These are phyloP conservation scores for Corymbia citriodora DNA, from an alignment of 441 rosid genomes.

Conservation along the genomic window DNA sequence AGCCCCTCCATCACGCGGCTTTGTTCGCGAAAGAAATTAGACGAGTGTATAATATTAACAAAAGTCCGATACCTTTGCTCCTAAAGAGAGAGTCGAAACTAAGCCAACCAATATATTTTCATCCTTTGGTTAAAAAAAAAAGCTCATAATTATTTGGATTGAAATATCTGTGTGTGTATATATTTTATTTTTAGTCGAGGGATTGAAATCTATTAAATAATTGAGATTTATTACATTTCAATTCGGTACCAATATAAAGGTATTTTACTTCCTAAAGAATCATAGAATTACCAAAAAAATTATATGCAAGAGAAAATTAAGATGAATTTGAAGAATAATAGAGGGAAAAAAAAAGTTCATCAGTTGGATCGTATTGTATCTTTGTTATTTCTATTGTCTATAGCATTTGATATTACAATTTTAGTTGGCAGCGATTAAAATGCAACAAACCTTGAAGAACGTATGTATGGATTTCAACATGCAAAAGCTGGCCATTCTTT, in stretches of 20 bases:
- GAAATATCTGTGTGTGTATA: neutral
- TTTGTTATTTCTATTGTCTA: neutral
- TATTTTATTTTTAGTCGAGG: no score
- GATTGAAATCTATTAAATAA: neutral
- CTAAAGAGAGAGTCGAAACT: no score
- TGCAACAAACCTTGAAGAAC: neutral
- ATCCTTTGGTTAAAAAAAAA: neutral
- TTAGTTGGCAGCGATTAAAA: neutral
- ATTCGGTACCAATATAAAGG: neutral
- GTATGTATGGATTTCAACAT: neutral
- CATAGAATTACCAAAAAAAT: neutral
- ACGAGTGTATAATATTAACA: neutral
- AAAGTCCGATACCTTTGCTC: no score
- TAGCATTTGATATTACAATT: neutral
- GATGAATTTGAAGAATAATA: neutral
- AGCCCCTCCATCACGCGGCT: neutral
- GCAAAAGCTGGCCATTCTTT: neutral
- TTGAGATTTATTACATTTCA: neutral
- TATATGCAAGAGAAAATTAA: neutral
- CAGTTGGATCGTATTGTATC: neutral
- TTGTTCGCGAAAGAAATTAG: neutral
- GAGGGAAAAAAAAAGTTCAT: accelerated
- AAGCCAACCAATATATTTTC: no score
- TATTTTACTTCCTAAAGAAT: neutral
- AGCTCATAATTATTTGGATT: accelerated